A percentile compares a stretch with the other conserved stretches of the same genome.
phyloP scores from a whole-genome alignment of 108 stramenopile genomes.

The Chaetoceros tenuissimus region DNA sequence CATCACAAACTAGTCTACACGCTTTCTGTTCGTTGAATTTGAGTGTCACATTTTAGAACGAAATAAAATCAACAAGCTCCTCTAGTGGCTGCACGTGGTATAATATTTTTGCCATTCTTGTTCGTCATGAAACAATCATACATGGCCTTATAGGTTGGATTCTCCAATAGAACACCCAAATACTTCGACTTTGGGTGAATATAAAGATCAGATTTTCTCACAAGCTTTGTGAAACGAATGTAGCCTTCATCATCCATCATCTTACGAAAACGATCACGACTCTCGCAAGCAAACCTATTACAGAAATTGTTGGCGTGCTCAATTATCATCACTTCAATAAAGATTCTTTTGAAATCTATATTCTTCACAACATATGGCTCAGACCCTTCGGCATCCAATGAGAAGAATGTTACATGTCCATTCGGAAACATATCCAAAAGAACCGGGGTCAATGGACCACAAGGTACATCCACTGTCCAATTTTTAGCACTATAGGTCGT shows the following conservation, averaged over 20 bases:
- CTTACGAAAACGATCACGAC: slow-evolving; percentile 13
- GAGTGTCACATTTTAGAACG: no score
- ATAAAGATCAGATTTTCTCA: slow-evolving; percentile 24
- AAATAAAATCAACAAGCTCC: no score
- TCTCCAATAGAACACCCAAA: no score
- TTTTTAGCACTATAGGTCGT: slow-evolving; percentile 6
- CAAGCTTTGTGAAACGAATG: slow-evolving; percentile 3
- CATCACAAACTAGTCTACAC: no score
- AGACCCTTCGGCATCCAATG: slow-evolving; percentile 62
- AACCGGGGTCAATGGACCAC: slow-evolving; percentile 32
- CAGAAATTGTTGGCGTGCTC: slow-evolving; percentile 40
- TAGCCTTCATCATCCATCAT: slow-evolving; percentile 24
- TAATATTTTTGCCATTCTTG: no score
- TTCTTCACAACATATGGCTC: slow-evolving; percentile 39
- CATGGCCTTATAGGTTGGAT: no score
- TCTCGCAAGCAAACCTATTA: slow-evolving; percentile 6
- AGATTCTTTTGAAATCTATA: slow-evolving; percentile 37
- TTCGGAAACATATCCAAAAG: slow-evolving; percentile 32
- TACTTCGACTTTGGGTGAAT: slow-evolving; percentile 14
- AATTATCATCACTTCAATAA: slow-evolving; percentile 46
- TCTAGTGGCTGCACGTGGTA: no score
- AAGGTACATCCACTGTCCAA: slow-evolving; percentile 31
- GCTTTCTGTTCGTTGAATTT: no score
- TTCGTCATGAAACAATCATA: no score
- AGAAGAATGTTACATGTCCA: slow-evolving; percentile 31